Evolutionary conservation across 192 early-diverging fungal species (phyloP), one percentile per base, ranked within the genome.

Genomic region (Mortierella claussenii): DNA sequence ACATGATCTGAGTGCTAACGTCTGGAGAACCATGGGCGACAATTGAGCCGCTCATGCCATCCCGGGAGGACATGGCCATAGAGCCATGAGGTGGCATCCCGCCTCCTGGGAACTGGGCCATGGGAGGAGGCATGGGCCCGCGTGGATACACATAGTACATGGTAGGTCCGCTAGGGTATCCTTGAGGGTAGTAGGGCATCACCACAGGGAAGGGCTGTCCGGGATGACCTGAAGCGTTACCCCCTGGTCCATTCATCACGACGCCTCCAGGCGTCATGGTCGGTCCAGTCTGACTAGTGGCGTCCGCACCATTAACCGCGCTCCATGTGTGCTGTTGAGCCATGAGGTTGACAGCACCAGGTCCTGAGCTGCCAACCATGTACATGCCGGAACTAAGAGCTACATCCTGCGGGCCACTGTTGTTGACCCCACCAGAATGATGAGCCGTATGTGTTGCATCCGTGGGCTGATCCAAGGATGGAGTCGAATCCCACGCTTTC

Each of bases 401-500:
- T 34, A 58, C 46, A 11, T 42, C 53, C 31, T 44, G 63, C 10
- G 63, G 18, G 4, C n/a, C 47, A 37, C 30, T 42, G 13, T 18
- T 13, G 33, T 26, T 32, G 18, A 13, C 30, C 17, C 27, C 50
- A 31, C 28, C 30, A 15, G 18, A 17, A 31, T 53, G 45, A 30
- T 47, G 56, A 24, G 9, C 42, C 13, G 27, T 37, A 45, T 43
- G 43, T 18, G 10, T 24, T 12, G 18, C 20, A 21, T 55, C 31
- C 20, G 27, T 36, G 13, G 26, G 18, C 42, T 44, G n/a, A 3
- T 57, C 48, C 6, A 47, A 37, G 20, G 33, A 18, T 7, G 3
- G 26, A 2, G 66, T 51, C 5, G 66, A 42, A n/a, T 68, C 66
- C 66, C 66, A 68, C 5, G 56, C 56, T n/a, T 57, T 48, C n/a